Evolutionary conservation across 192 early-diverging fungal genomes (phyloP).

Genomic region (Dissophora globulifera): DNA sequence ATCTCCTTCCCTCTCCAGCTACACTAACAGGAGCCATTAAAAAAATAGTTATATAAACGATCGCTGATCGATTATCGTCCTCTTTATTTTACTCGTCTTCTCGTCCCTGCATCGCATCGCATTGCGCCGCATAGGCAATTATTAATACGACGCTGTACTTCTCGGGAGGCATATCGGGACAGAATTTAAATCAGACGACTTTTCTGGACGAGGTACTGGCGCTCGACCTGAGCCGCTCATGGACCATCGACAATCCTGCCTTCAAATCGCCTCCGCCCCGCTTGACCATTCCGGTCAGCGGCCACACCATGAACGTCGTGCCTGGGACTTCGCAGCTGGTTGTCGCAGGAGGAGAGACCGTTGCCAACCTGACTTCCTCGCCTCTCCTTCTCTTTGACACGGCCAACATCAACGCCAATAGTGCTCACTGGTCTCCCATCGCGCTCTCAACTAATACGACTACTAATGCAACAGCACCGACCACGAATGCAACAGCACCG

Average conservation of each 20-base stretch:
- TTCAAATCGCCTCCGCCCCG: slow-evolving; percentile 14
- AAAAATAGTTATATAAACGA: no score
- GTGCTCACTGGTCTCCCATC: background rate
- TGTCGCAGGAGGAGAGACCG: slow-evolving; percentile 24
- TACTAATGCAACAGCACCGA: slow-evolving; percentile 3
- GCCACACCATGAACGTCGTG: slow-evolving; percentile 26
- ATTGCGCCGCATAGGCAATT: slow-evolving; percentile 28
- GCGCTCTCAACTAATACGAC: background rate
- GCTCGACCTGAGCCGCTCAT: slow-evolving; percentile 26
- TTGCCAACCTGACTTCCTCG: background rate
- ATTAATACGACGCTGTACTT: slow-evolving; percentile 20
- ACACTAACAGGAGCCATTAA: no score
- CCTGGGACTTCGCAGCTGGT: slow-evolving; percentile 12
- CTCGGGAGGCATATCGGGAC: slow-evolving; percentile 23
- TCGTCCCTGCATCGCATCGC: no score
- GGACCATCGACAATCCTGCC: slow-evolving; percentile 17
- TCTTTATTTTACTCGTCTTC: no score
- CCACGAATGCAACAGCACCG: slow-evolving; percentile 1
- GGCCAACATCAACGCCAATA: background rate
- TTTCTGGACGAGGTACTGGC: slow-evolving; percentile 17
- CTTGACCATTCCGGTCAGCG: slow-evolving; percentile 19
- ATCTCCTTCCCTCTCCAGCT: background rate
- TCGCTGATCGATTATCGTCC: no score
- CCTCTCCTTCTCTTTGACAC: slow-evolving; percentile 4
- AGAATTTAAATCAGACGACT: background rate